Percentiles rank a stretch among this genome's conserved stretches.
phyloP scores from a whole-genome alignment of 108 stramenopile genomes.

The Nitzschia putrida region DNA sequence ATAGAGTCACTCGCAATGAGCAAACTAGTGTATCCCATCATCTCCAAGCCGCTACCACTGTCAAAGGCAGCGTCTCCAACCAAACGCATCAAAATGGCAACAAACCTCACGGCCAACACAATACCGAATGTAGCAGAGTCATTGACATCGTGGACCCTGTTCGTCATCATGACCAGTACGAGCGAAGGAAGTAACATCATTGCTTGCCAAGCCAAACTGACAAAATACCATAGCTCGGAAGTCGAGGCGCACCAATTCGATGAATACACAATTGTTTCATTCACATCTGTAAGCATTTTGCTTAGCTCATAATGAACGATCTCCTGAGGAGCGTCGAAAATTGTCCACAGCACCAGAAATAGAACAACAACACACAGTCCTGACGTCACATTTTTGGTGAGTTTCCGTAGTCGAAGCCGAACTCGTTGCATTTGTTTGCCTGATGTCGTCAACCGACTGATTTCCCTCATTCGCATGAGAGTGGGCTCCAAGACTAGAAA shows the following conservation, averaged over 20 bases:
- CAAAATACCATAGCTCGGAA: constrained; percentile 9
- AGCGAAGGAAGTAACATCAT: constrained; percentile 4
- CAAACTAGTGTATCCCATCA: constrained; percentile 7
- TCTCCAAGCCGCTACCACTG: not conserved
- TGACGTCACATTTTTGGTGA: not conserved
- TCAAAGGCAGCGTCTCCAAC: not conserved
- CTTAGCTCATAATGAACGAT: not conserved
- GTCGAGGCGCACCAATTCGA: not conserved
- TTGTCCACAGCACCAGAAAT: constrained; percentile 3
- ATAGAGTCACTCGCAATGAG: constrained; percentile 25
- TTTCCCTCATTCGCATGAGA: not conserved
- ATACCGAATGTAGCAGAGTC: not conserved
- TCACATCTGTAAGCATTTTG: not conserved
- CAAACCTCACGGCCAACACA: not conserved
- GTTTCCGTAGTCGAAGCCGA: not conserved
- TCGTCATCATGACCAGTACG: not conserved
- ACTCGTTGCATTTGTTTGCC: constrained; percentile 10
- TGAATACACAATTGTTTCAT: not conserved
- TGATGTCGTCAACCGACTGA: not conserved
- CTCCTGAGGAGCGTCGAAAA: constrained; percentile 1
- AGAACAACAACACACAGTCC: not conserved
- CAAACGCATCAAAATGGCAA: not conserved
- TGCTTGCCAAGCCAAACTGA: constrained; percentile 8
- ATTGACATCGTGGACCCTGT: not conserved
- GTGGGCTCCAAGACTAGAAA: constrained; percentile 7